These are phyloP conservation scores for Nevesoporus exiguus DNA, from an alignment of 768 basidiomycete genomes.

Conservation along the genomic window DNA sequence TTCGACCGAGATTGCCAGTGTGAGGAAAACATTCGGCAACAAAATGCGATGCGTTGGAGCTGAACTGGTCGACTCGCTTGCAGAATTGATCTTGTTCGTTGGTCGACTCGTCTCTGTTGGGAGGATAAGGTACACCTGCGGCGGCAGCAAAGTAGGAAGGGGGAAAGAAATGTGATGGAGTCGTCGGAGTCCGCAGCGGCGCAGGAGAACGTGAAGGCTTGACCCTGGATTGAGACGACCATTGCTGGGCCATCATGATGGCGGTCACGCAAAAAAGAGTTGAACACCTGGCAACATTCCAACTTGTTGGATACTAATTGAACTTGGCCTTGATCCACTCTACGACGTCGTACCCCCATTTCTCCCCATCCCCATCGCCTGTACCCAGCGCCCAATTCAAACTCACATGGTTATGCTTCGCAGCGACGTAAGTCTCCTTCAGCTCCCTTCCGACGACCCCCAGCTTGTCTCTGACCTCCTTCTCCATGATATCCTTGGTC, in stretches of 20 bases:
- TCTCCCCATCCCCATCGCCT: slow-evolving; percentile 57
- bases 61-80: slow-evolving; percentile 8
- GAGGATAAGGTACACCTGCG: slow-evolving; percentile 35
- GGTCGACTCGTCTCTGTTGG: slow-evolving; percentile 3
- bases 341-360: slow-evolving; percentile 53
- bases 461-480: slow-evolving; percentile 36
- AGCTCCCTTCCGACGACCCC: slow-evolving; percentile 21
- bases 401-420: slow-evolving; percentile 65
- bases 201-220: slow-evolving; percentile 42
- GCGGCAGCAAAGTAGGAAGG: slow-evolving; percentile 57
- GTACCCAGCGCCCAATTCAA: slow-evolving; percentile 45
- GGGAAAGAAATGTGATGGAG: slow-evolving; percentile 44
- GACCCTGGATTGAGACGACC: slow-evolving; percentile 25
- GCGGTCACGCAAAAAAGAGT: not conserved
- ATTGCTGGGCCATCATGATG: slow-evolving; percentile 4
- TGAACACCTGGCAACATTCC: slow-evolving; percentile 3
- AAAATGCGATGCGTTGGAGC: slow-evolving; percentile 14
- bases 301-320: not conserved
- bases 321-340: slow-evolving; percentile 31
- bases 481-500: slow-evolving; percentile 37
- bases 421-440: slow-evolving; percentile 36
- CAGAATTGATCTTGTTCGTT: slow-evolving; percentile 1
- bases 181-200: slow-evolving; percentile 25
- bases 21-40: slow-evolving; percentile 6
- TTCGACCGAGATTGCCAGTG: not conserved